A percentile compares a stretch with the other conserved stretches of the same genome.
phyloP scores from a whole-genome alignment of 2,329 filamentous ascomycete species.

The Nemania serpens region DNA sequence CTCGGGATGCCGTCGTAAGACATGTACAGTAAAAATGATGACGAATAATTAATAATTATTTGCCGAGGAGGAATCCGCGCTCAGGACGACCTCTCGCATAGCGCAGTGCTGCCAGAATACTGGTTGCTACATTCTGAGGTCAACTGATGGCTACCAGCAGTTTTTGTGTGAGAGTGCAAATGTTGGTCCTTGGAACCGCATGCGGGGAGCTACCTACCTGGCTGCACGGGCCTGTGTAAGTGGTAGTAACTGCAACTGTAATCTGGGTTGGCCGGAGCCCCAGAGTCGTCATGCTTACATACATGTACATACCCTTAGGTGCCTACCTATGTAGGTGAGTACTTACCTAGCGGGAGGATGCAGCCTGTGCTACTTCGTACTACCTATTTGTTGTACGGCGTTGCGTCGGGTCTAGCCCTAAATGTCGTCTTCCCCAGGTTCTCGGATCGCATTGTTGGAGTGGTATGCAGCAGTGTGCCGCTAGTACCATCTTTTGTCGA shows the following conservation, averaged over 20 bases:
- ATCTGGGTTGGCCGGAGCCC: constrained; percentile 8
- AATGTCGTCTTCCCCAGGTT: constrained; percentile 27
- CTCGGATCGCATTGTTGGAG: constrained; percentile 19
- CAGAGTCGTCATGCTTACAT: too few species aligned
- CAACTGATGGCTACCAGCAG: too few species aligned
- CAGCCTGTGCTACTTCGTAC: background rate
- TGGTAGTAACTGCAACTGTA: background rate
- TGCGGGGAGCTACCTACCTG: too few species aligned
- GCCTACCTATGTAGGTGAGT: too few species aligned
- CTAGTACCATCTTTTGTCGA: constrained; percentile 5
- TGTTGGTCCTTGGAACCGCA: too few species aligned
- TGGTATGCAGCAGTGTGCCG: constrained; percentile 7
- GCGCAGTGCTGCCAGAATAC: too few species aligned
- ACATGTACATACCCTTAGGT: too few species aligned
- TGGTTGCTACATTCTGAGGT: too few species aligned
- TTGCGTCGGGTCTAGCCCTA: constrained; percentile 23
- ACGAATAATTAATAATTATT: background rate
- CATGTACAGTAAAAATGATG: background rate
- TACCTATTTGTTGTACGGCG: constrained; percentile 1
- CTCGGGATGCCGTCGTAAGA: constrained; percentile 4
- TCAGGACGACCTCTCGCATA: too few species aligned
- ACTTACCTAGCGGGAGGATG: too few species aligned
- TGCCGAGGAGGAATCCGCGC: too few species aligned
- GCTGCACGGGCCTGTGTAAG: background rate
- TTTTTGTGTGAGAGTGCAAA: too few species aligned